A percentile compares a stretch with the other conserved stretches of the same genome.
These are phyloP conservation scores for Conringia planisiliqua DNA, from an alignment of 345 rosid species.

Conservation along the genomic window DNA sequence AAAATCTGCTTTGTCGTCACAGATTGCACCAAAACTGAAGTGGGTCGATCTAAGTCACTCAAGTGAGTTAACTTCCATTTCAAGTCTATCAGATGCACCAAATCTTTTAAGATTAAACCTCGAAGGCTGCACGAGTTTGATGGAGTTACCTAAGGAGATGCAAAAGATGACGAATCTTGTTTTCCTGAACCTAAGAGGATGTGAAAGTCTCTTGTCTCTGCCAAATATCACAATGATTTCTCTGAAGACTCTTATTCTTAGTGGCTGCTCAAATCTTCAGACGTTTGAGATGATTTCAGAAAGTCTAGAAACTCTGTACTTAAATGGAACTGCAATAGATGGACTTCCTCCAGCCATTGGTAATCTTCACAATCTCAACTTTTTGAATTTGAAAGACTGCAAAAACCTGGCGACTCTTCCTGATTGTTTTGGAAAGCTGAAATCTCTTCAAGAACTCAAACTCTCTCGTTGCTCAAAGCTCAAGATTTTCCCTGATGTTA, in stretches of 20 bases:
- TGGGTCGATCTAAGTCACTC: conserved; percentile 7
- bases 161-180: neutral
- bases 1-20: neutral
- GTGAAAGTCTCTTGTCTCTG: neutral
- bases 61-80: neutral
- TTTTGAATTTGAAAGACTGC: neutral
- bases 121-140: conserved; percentile 6
- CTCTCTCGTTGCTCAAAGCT: neutral
- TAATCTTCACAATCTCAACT: neutral
- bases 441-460: neutral
- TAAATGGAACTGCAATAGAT: conserved; percentile 3
- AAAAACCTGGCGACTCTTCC: neutral
- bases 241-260: neutral
- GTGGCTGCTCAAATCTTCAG: neutral
- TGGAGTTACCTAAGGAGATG: neutral
- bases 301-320: neutral
- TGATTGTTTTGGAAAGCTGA: neutral
- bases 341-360: neutral
- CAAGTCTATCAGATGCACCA: conserved; percentile 2
- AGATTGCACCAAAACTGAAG: conserved; percentile 24
- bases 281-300: conserved; percentile 2
- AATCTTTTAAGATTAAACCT: conserved; percentile 10
- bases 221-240: neutral
- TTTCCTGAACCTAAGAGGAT: neutral
- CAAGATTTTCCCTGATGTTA: neutral